Base-by-base conservation (phyloP, 1,284 basidiomycete genomes). In the Rhodotorula sp. region DNA sequence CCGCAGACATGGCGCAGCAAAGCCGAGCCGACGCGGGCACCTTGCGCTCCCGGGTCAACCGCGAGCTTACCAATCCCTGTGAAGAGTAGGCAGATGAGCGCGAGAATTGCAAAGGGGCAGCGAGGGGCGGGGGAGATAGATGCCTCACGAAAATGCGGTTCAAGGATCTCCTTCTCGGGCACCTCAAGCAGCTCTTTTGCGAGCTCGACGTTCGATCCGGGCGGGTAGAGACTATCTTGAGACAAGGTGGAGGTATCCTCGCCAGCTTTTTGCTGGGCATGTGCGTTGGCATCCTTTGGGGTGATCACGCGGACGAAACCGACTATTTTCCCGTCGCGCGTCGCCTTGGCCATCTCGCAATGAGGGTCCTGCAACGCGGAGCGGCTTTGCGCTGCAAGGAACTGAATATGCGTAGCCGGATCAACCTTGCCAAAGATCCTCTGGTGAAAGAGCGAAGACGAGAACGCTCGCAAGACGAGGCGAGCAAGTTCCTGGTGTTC, bases 1-100 rank as follows among this genome's bases (percentile, higher is more conserved):
- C 12, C 15, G 62, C 67, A 64, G 0, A 64, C 67, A 61, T 64
- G 66, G 8, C 52, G n/a, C 10, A 72, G 29, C 15, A 72, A 26
- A 10, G 64, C 48, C 16, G 31, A 34, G 1, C 71, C 71, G 0
- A 68, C 71, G 1, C 67, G 65, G 6, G 58, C 64, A 2, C 67
- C 61, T n/a, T 69, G 67, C 3, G 8, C 23, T 3, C 1, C 23
- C 15, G 71, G 67, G 34, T 69, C 70, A 23, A 65, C 62, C 10
- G 51, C 64, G 14, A 72, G 64, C 20, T 64, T 48, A n/a, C 3
- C 5, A 14, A 68, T 21, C 18, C 59, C 67, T 68, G 60, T 47
- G 1, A 8, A 34, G n/a, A 10, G 20, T n/a, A 15, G 39, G 16
- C 8, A 43, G 10, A 21, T 46, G 15, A 61, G 34, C 10, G 15